Base-by-base conservation (phyloP, 2,329 filamentous ascomycete genomes). In the Zymoseptoria tritici region DNA sequence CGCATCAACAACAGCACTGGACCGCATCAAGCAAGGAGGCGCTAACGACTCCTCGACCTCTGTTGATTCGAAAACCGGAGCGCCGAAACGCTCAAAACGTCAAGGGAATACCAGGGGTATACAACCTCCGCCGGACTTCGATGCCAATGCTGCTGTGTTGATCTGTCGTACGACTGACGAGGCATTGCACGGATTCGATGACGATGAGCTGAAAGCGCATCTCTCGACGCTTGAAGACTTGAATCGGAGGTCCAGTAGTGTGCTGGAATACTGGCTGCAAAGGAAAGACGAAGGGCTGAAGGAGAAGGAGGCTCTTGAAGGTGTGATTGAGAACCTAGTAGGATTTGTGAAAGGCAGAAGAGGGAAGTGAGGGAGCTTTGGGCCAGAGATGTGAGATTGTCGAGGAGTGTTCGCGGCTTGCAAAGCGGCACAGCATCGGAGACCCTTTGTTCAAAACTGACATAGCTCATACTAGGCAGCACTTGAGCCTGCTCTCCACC, bases 311-410 rank as follows among this genome's bases (percentile, higher is more conserved):
- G 90, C 91, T 2, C 94, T 97, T 73, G 93, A 97, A 73, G 91
- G 91, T 0, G 93, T 97, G 16, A 97, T 97, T 81, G 93, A 96
- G 77, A 97, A 96, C 74, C 75, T 97, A 65, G 93, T 97, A 51
- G 73, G 72, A 3, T 74, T 73, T 56, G 73, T 74, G 31, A 94
- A 91, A 74, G 91, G 73, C 90, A 92, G 77, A 85, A 91, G 59
- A 55, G 64, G 67, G 26, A 62, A 64, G 24, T 55, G 22, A 29
- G 22, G 26, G 5, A 60, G 54, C 36, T 13, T 16, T 57, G n/a
- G 24, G 53, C 1, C 26, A 9, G 7, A 4, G 3, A 20, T 8
- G 22, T 55, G 53, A 7, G 9, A 59, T 46, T 42, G 3, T 1
- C 11, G 9, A n/a, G 36, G 13, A 46, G 6, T 11, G 26, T n/a